Evolutionary conservation across 805 yeast species (phyloP).

Genomic region (Priceomyces castillae): DNA sequence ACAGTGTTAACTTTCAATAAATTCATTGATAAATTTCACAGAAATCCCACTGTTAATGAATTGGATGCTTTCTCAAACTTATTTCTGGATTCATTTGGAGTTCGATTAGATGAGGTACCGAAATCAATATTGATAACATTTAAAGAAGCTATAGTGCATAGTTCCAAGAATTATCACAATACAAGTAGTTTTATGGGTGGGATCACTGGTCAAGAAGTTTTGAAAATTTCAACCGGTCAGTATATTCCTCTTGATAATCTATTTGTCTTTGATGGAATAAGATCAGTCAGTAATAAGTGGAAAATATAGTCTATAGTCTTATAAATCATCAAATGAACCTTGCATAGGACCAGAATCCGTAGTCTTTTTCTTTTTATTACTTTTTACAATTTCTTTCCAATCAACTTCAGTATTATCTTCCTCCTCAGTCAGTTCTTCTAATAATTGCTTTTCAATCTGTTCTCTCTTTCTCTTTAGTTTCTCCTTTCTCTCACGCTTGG

Average conservation of each 20-base stretch:
- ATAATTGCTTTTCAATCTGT: slow-evolving; percentile 56
- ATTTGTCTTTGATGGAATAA: slow-evolving; percentile 70
- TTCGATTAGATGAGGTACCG: slow-evolving; percentile 15
- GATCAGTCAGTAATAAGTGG: slow-evolving; percentile 46
- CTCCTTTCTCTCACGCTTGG: slow-evolving; percentile 59
- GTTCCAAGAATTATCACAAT: slow-evolving; percentile 51
- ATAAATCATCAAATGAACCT: slow-evolving; percentile 59
- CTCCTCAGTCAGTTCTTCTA: slow-evolving; percentile 43
- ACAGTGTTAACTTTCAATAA: slow-evolving; percentile 37
- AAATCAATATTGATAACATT: slow-evolving; percentile 16
- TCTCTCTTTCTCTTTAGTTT: slow-evolving; percentile 65
- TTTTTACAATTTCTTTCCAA: slow-evolving; percentile 82
- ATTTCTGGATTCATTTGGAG: slow-evolving; percentile 17
- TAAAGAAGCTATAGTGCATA: slow-evolving; percentile 35
- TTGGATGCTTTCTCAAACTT: slow-evolving; percentile 16
- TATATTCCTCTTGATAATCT: slow-evolving; percentile 75
- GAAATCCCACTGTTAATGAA: slow-evolving; percentile 20
- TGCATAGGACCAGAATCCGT: slow-evolving; percentile 32
- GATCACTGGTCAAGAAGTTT: slow-evolving; percentile 76
- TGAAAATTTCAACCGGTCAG: slow-evolving; percentile 75
- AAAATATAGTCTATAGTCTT: slow-evolving; percentile 21
- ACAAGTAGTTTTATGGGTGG: slow-evolving; percentile 78
- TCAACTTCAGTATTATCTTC: slow-evolving; percentile 55
- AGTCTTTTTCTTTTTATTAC: slow-evolving; percentile 58
- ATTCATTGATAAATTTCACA: slow-evolving; percentile 15